Percentiles rank a stretch among this genome's conserved stretches.
phyloP scores from a whole-genome alignment of 495 filamentous ascomycete species.

The Halenospora varia region DNA sequence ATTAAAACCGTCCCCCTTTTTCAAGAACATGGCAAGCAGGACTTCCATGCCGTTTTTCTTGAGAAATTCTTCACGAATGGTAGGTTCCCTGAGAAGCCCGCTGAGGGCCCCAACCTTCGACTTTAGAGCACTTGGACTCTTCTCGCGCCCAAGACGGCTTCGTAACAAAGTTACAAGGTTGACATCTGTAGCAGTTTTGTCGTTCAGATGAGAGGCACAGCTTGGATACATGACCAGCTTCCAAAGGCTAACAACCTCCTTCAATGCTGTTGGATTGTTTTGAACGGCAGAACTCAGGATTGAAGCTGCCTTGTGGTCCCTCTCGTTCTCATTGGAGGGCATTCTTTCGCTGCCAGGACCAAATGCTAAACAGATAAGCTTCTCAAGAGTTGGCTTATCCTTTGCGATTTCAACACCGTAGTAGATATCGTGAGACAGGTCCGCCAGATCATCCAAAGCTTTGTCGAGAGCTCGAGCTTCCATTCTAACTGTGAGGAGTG shows the following conservation, averaged over 20 bases:
- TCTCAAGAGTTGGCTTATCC: slow-evolving; percentile 39
- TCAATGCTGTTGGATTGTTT: slow-evolving; percentile 60
- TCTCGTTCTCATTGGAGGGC: slow-evolving; percentile 10
- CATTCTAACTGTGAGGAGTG: slow-evolving; percentile 14
- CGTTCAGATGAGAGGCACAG: slow-evolving; percentile 5
- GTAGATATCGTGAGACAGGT: slow-evolving; percentile 62
- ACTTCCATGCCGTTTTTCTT: slow-evolving; percentile 36
- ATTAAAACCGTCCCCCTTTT: slow-evolving; percentile 34
- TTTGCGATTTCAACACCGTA: slow-evolving; percentile 61
- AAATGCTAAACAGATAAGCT: slow-evolving; percentile 31
- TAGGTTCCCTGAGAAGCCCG: slow-evolving; percentile 37
- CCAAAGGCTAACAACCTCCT: slow-evolving; percentile 40
- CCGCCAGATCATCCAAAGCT: slow-evolving; percentile 46
- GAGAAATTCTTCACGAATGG: slow-evolving; percentile 49
- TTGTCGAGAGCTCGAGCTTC: slow-evolving; percentile 19
- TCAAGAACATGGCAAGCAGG: slow-evolving; percentile 42
- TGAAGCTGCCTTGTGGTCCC: slow-evolving; percentile 40
- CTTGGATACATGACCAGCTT: slow-evolving; percentile 26
- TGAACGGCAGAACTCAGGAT: slow-evolving; percentile 51
- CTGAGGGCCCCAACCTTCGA: slow-evolving; percentile 36
- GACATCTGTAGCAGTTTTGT: slow-evolving; percentile 10
- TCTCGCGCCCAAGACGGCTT: slow-evolving; percentile 24
- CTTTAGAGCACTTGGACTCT: slow-evolving; percentile 30
- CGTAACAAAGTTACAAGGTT: slow-evolving; percentile 27
- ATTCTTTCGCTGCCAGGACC: slow-evolving; percentile 27